Conservation (phyloP, 345 rosid genomes). For the Passiflora organensis region DNA sequence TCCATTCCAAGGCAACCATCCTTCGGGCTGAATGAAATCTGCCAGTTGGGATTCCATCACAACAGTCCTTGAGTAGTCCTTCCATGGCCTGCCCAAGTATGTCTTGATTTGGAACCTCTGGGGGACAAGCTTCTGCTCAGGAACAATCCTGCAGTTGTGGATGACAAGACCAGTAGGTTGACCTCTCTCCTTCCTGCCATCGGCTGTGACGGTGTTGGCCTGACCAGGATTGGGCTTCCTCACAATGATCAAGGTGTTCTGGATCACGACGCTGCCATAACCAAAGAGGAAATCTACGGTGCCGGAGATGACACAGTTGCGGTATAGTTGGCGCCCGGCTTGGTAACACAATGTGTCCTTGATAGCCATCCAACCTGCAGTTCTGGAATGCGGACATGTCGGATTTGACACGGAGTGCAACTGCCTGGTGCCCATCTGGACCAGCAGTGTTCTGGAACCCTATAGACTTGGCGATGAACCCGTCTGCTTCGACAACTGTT, state of each 20-base stretch:
- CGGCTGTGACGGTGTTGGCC: conserved; percentile 59
- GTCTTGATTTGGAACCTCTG: conserved; percentile 33
- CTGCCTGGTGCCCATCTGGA: conserved; percentile 29
- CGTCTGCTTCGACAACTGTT: conserved; percentile 21
- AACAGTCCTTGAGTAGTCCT: conserved; percentile 44
- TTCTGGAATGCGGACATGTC: conserved; percentile 24
- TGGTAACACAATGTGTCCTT: conserved; percentile 23
- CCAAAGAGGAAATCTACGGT: conserved; percentile 28
- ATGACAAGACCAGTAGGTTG: conserved; percentile 42
- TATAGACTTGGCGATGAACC: conserved; percentile 16
- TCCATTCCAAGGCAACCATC: conserved; percentile 50
- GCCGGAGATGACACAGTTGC: conserved; percentile 26
- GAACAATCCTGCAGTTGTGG: conserved; percentile 79
- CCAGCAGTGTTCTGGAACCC: conserved; percentile 29
- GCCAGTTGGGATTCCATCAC: conserved; percentile 53
- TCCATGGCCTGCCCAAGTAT: conserved; percentile 84
- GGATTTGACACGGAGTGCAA: conserved; percentile 15
- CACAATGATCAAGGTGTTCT: conserved; percentile 23
- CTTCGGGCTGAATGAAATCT: conserved; percentile 58
- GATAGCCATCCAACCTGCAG: conserved; percentile 23
- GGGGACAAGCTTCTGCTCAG: conserved; percentile 43
- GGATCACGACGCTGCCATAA: conserved; percentile 22
- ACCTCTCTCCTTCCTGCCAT: conserved; percentile 30
- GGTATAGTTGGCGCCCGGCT: conserved; percentile 21
- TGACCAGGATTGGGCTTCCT: conserved; percentile 29